Evolutionary conservation across 805 yeast species (phyloP), one percentile per base, ranked within the genome.

Genomic region (Metschnikowia santaceciliae): DNA sequence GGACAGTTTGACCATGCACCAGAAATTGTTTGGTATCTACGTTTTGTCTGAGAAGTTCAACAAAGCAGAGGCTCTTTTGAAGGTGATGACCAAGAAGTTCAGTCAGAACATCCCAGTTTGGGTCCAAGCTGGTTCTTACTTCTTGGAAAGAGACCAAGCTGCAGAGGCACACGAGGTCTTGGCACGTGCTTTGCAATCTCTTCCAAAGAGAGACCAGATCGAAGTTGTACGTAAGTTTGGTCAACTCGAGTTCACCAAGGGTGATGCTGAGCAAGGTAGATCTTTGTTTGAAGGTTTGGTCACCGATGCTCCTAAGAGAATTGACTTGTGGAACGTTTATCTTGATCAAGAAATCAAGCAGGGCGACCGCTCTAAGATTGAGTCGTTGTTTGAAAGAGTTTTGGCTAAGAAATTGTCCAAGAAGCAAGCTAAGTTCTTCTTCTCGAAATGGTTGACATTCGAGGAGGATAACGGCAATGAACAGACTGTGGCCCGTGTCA

Each of bases 301-400:
- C 48, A 81, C 92, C 22, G 94, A 91, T 64, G 92, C 88, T 44
- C 94, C 97, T 48, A 90, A 90, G 77, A 82, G 96, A 71, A 81
- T 89, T 54, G 99, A 92, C 68, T 69, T 92, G 54, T 92, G 98
- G 98, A 91, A 88, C 63, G 96, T 92, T 38, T 92, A 90, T 69
- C 80, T 92, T 57, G 99, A 92, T 68, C 96, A 89, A 68, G 98
- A 92, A 68, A 84, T 89, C 61, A 90, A 89, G 69, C 64, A 69
- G 30, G 68, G 64, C 20, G 80, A 78, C 48, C 84, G 83, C 68
- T 72, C 73, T 58, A 84, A 82, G 67, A 86, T 83, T 35, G 92
- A 85, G 63, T 86, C 81, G 17, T 74, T 92, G 54, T 91, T 90
- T 60, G 96, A 91, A 67, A 81, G 98, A 66, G 88, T 86, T 3